phyloP scores from a whole-genome alignment of 2,329 filamentous ascomycete species.

The Fusarium luffae region DNA sequence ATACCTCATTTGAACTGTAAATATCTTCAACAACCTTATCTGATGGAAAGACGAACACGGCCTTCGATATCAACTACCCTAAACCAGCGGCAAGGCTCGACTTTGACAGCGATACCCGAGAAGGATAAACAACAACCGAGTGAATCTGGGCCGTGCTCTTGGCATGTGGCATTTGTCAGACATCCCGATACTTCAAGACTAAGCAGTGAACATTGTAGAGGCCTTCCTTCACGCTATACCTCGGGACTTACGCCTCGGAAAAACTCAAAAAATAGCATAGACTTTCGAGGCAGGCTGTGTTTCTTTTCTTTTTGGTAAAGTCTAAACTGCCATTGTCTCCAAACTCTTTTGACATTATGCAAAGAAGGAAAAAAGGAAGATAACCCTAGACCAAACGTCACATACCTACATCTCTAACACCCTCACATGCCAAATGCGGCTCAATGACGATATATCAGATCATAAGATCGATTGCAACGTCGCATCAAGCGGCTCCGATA shows the following conservation, averaged over 20 bases:
- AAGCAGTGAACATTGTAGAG: not conserved
- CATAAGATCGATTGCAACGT: not conserved
- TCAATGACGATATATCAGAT: not conserved
- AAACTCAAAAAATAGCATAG: not conserved
- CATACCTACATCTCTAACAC: not conserved
- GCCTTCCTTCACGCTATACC: no score
- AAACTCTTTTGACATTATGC: not conserved
- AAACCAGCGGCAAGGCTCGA: not conserved
- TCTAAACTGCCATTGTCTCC: not conserved
- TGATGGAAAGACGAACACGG: not conserved
- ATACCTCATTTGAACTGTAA: no score
- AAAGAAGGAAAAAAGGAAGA: not conserved
- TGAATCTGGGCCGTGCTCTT: not conserved
- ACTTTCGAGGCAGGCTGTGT: rapidly evolving
- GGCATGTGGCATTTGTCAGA: rapidly evolving
- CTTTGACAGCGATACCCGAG: rapidly evolving
- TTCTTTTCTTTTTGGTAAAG: not conserved
- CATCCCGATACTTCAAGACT: not conserved
- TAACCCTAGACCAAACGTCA: not conserved
- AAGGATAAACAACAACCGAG: not conserved
- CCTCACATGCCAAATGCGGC: not conserved
- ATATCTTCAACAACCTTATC: no score
- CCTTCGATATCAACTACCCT: not conserved
- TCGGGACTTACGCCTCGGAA: no score
- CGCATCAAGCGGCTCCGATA: not conserved